These are phyloP conservation scores for Aspergillus kassunensis DNA, from an alignment of 495 filamentous ascomycete species.

Conservation along the genomic window DNA sequence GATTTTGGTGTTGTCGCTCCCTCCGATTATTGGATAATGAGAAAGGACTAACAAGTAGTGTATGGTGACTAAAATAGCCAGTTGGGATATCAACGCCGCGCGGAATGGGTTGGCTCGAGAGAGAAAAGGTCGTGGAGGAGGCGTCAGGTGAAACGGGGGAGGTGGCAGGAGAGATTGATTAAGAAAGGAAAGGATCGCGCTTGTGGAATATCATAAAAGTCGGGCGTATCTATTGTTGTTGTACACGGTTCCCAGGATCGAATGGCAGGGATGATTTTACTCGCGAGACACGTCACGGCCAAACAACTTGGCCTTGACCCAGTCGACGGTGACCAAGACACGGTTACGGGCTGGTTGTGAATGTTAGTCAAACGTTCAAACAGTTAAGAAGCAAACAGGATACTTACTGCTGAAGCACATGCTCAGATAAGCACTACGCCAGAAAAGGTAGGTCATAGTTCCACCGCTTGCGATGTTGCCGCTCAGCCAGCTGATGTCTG, in stretches of 20 bases:
- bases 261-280: conserved; percentile 42
- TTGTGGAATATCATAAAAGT: conserved; percentile 19
- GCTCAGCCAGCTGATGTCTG: conserved; percentile 95
- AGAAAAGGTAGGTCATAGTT: conserved; percentile 85
- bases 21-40: too few relatives aligned
- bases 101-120: conserved; percentile 1
- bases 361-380: conserved; percentile 13
- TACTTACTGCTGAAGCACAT: conserved; percentile 98
- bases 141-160: conserved; percentile 13
- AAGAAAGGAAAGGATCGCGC: conserved; percentile 9
- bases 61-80: too few relatives aligned
- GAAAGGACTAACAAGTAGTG: too few relatives aligned
- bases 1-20: too few relatives aligned
- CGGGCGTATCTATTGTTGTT: conserved; percentile 15
- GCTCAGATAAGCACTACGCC: conserved; percentile 94
- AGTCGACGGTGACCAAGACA: conserved; percentile 87
- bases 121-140: conserved; percentile 4
- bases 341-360: conserved; percentile 70
- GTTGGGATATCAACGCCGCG: conserved; percentile 4
- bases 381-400: conserved; percentile 1
- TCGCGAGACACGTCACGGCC: conserved; percentile 94
- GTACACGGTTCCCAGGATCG: conserved; percentile 12
- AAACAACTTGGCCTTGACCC: conserved; percentile 92
- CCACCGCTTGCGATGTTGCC: conserved; percentile 90
- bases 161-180: conserved; percentile 13